Base-by-base conservation (phyloP, 352 stramenopile genomes). In the Pythium utonaiense region DNA sequence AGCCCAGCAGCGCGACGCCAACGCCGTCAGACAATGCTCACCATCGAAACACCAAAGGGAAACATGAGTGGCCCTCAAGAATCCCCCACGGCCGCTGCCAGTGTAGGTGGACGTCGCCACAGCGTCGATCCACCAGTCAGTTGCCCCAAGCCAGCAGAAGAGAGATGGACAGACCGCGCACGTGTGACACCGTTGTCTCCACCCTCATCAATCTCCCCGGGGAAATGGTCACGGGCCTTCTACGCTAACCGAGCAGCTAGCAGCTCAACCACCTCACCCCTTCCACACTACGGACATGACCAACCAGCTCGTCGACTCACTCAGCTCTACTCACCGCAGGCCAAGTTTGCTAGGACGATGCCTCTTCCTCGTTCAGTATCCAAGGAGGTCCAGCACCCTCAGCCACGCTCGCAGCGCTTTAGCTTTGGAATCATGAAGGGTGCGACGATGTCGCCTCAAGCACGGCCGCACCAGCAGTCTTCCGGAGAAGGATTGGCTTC, bases 221-320 rank as follows among this genome's bases (percentile, higher is more conserved):
- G 33, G 4, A 60, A 57, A 30, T 70, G 57, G 63, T 62, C 63
- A 14, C 62, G 63, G 24, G 51, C 57, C 2, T 70, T 70, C 44
- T 62, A 51, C 33, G 57, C 63, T 1, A 66, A 22, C 36, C 57
- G 63, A 21, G 38, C 57, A 1, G 47, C 45, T 1, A n/a, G 53
- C 22, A 17, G 25, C 21, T 19, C 16, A 47, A 36, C 22, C 10
- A 44, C 28, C 5, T 54, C 60, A 1, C 60, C 53, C 3, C 5
- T 52, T 8, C 52, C 38, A 25, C 44, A 36, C n/a, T 44, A 8
- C 21, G 28, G n/a, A 40, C 36, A 6, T 25, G 21, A 9, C 47
- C 51, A 25, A 27, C 45, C 10, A 17, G 28, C 16, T 22, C 44
- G 13, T 19, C 45, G 33, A 28, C 33, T 12, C 8, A 42, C 36